Base-by-base conservation (phyloP, 306 rosid species). In the Corylus avellana region DNA sequence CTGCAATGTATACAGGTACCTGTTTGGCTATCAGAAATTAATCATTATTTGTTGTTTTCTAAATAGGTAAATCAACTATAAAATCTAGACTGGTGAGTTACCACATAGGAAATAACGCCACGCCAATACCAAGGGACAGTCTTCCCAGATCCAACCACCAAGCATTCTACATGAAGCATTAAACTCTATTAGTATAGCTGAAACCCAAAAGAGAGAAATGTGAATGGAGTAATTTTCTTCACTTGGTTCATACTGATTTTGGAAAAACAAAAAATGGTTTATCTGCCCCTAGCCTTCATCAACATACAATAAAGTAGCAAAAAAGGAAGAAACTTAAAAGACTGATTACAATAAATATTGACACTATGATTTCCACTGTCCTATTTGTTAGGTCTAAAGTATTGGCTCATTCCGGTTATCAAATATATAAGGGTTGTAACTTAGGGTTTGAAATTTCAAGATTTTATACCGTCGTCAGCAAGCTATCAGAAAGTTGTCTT, bases 121-220 rank as follows among this genome's bases (percentile, higher is more conserved):
- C 90, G 72, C 95, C 97, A 87, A 83, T 86, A 85, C 98, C 97
- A n/a, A 88, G 79, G 49, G 88, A 81, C 57, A 92, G 77, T 80
- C 97, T 90, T 90, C 97, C 98, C 20, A 86, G 74, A 58, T 94
- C 91, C 63, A 93, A 88, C 91, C 86, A 88, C 94, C 88, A 87
- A 75, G 90, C 87, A 85, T 50, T 91, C 98, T 84, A 77, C 77
- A 80, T 72, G 75, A 86, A 83, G 77, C 79, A 84, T 13, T 77
- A 27, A 74, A 70, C 35, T 77, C 35, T 50, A 78, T 18, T 37
- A 67, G 11, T 22, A 22, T 67, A 11, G 1, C 5, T 67, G 72
- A 67, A 67, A 42, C 49, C 72, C 51, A 67, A 17, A 1, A 42
- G 25, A 37, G 6, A 29, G 1, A 2, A 20, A 58, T 20, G 20